phyloP scores from a whole-genome alignment of 2,329 filamentous ascomycete genomes.

The Rutstroemia sydowiana region DNA sequence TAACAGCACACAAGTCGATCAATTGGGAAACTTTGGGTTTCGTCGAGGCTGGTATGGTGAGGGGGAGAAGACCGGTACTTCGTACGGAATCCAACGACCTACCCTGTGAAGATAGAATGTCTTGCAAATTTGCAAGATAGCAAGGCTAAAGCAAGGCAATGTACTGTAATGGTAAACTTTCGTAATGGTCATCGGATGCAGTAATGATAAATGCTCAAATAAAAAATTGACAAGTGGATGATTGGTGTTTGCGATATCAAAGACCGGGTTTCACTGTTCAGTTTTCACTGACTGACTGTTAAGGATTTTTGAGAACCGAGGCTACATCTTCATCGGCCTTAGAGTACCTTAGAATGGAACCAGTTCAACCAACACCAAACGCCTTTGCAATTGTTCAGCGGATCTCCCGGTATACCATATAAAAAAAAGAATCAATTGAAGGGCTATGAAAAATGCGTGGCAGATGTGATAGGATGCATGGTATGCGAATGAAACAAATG shows the following conservation, averaged over 20 bases:
- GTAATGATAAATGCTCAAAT: conserved; percentile 4
- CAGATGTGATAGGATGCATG: not conserved
- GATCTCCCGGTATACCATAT: not conserved
- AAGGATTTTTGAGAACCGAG: not conserved
- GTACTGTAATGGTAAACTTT: no score
- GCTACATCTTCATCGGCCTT: not conserved
- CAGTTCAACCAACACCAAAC: not conserved
- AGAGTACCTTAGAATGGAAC: not conserved
- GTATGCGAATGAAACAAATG: conserved; percentile 9
- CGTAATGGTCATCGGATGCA: not conserved
- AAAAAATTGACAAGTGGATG: conserved; percentile 8
- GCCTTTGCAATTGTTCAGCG: not conserved
- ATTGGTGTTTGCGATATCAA: not conserved
- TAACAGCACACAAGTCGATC: not conserved
- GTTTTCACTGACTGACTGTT: not conserved
- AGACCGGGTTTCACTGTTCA: conserved; percentile 1
- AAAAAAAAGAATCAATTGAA: not conserved
- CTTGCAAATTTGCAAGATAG: no score
- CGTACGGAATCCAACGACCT: no score
- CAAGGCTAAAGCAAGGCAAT: no score
- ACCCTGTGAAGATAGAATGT: no score
- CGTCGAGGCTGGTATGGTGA: no score
- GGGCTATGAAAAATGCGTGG: not conserved
- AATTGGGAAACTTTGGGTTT: not conserved
- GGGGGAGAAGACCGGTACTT: no score